These are phyloP conservation scores for Apophysomyces variabilis DNA, from an alignment of 371 early-diverging fungal genomes.

Conservation along the genomic window DNA sequence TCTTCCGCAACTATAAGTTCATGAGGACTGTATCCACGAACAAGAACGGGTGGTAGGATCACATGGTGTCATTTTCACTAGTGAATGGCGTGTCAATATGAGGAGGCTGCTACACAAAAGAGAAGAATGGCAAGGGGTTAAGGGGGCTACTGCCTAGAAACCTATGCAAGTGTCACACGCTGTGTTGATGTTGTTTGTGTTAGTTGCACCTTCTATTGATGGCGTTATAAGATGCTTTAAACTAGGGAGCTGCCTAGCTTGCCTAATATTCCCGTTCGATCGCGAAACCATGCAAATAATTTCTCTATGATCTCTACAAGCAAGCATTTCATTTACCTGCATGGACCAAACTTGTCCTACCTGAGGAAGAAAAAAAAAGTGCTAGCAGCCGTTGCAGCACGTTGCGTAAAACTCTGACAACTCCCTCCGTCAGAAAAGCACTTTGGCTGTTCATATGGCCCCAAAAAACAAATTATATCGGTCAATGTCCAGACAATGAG, in stretches of 20 bases:
- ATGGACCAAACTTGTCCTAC: background rate
- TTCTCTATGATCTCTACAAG: background rate
- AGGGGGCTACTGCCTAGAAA: background rate
- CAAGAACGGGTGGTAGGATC: background rate
- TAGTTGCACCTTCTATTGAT: background rate
- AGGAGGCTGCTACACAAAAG: constrained; percentile 4
- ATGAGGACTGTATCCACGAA: background rate
- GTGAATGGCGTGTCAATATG: background rate
- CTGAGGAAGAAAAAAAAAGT: background rate
- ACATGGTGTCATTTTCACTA: background rate
- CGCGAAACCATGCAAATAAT: background rate
- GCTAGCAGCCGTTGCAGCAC: background rate
- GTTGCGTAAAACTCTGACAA: too few species aligned
- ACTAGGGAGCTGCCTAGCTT: background rate
- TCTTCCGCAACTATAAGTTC: background rate
- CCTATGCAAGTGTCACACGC: constrained; percentile 7
- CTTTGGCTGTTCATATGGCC: too few species aligned
- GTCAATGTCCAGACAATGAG: background rate
- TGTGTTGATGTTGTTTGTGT: background rate
- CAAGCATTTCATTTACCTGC: constrained; percentile 8
- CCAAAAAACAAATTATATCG: background rate
- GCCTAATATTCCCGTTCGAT: background rate
- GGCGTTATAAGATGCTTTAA: constrained; percentile 2
- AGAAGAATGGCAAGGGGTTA: background rate
- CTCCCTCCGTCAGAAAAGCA: too few species aligned